A percentile compares a stretch with the other conserved stretches of the same genome.
Evolutionary conservation across 805 yeast species (phyloP).

Genomic region (Yarrowia divulgata): DNA sequence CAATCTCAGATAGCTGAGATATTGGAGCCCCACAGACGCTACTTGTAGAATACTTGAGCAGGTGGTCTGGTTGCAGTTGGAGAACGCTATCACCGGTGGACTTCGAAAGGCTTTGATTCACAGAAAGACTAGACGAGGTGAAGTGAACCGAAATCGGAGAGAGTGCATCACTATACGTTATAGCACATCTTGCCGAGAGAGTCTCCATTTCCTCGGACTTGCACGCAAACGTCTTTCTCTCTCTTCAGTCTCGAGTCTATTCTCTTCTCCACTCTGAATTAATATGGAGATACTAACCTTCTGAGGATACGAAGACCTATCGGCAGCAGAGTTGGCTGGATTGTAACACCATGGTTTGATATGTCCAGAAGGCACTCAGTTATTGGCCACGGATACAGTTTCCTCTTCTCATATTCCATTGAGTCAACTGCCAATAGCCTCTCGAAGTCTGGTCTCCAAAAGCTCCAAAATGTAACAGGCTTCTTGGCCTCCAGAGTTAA

Average conservation of each 20-base stretch:
- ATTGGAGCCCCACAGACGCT: constrained; percentile 14
- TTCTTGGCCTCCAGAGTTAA: neutral
- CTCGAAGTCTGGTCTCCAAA: neutral
- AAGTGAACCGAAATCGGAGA: neutral
- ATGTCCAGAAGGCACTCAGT: neutral
- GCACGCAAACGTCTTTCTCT: neutral
- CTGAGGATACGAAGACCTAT: constrained; percentile 8
- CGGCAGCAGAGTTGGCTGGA: neutral
- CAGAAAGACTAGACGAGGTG: neutral
- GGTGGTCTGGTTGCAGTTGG: neutral
- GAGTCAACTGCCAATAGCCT: neutral
- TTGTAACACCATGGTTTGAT: neutral
- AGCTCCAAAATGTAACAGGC: neutral
- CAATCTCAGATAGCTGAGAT: constrained; percentile 2
- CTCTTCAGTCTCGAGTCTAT: neutral
- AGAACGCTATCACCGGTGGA: neutral
- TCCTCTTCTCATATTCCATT: neutral
- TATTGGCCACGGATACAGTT: neutral
- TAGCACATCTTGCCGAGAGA: constrained; percentile 1
- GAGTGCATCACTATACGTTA: neutral
- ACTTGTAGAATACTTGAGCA: neutral
- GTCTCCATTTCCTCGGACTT: constrained; percentile 20
- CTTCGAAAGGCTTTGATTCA: neutral
- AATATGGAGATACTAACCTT: constrained; percentile 31
- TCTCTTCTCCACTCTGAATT: constrained; percentile 23